Conservation (phyloP, 495 filamentous ascomycete species). For the Talaromyces adpressus region DNA sequence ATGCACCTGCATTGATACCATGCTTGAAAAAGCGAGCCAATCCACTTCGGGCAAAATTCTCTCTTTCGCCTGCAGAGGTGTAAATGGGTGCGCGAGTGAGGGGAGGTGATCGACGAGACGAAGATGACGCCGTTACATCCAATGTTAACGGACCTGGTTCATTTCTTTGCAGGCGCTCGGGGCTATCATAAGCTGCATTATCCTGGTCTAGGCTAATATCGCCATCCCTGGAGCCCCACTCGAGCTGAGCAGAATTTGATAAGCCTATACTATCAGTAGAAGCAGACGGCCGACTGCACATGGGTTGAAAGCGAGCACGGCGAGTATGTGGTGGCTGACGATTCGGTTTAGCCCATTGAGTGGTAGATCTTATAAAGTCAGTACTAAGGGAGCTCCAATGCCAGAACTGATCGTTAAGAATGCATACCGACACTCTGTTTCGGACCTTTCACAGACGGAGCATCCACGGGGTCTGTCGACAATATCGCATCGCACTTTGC, state of each 20-base stretch:
- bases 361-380: not conserved
- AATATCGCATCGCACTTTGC: slow-evolving; percentile 1
- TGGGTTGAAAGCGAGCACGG: not conserved
- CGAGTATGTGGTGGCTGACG: not conserved
- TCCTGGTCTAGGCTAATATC: not conserved
- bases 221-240: not conserved
- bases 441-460: not conserved
- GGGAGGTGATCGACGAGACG: not conserved
- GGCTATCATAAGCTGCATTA: not conserved
- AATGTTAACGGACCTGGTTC: not conserved
- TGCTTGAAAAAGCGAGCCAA: slow-evolving; percentile 7
- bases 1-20: not conserved
- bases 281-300: not conserved
- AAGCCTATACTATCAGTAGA: not conserved
- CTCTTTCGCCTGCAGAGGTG: not conserved
- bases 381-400: not conserved
- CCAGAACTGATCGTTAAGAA: not conserved
- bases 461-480: not conserved
- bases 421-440: not conserved
- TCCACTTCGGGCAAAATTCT: not conserved
- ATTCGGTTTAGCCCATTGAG: not conserved
- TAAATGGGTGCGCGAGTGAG: not conserved
- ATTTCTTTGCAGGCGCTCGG: not conserved
- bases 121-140: not conserved
- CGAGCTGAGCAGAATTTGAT: not conserved